Percentiles rank a stretch among this genome's conserved stretches.
phyloP scores from a whole-genome alignment of 208 protist species.

The Crithidia thermophila region DNA sequence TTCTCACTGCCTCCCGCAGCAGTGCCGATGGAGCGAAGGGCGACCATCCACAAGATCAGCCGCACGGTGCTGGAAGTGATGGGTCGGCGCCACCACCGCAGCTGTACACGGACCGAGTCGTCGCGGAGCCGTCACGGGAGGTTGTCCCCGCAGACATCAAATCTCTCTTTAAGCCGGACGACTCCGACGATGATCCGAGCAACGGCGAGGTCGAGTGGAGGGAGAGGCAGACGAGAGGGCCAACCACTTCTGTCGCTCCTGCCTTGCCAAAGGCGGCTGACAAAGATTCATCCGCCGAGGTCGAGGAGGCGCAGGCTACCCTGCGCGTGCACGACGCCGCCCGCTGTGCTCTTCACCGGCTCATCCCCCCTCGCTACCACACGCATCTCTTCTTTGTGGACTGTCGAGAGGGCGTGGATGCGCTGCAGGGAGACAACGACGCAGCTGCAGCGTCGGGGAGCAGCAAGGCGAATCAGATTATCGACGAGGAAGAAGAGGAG shows the following conservation, averaged over 20 bases:
- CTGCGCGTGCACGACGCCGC: slow-evolving; percentile 56
- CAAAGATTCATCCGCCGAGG: no score
- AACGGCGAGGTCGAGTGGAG: slow-evolving; percentile 2
- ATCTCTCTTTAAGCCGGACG: slow-evolving; percentile 20
- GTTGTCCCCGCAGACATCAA: slow-evolving; percentile 1
- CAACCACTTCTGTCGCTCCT: not conserved
- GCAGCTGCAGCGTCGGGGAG: no score
- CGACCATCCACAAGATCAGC: no score
- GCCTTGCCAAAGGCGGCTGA: no score
- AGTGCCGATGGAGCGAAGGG: not conserved
- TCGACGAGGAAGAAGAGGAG: slow-evolving; percentile 13
- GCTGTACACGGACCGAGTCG: not conserved
- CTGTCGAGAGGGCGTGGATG: slow-evolving; percentile 33
- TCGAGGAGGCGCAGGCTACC: not conserved
- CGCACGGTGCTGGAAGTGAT: no score
- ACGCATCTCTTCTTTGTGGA: slow-evolving; percentile 47
- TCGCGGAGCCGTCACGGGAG: not conserved
- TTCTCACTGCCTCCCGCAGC: not conserved
- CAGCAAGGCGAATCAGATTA: slow-evolving; percentile 6
- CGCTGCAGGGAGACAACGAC: no score
- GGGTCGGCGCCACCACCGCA: no score
- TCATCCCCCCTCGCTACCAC: slow-evolving; percentile 31
- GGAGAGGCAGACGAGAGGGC: not conserved
- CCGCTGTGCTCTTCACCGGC: slow-evolving; percentile 34
- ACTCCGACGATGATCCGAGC: slow-evolving; percentile 9